Percentiles rank a stretch among this genome's conserved stretches.
Conservation (phyloP, 1,284 basidiomycete genomes). For the Trametes polyzona region DNA sequence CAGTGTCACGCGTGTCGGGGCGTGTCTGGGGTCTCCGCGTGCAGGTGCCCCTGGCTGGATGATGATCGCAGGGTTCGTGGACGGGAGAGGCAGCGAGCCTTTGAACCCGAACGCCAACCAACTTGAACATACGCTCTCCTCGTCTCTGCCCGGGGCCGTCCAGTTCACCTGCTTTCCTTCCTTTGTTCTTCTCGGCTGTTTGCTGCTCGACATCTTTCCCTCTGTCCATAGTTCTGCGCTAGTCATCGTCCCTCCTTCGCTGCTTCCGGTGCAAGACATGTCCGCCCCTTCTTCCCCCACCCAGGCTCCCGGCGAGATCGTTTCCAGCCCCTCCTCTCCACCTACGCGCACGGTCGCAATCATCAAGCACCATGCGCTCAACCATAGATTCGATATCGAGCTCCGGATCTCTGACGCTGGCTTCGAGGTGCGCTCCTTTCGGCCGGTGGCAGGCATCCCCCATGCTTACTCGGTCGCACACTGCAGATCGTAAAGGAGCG, state of each 20-base stretch:
- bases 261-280: constrained; percentile 24
- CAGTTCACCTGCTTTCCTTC: constrained; percentile 23
- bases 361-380: constrained; percentile 75
- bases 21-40: constrained; percentile 10
- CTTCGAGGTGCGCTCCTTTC: constrained; percentile 61
- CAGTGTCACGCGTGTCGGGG: not conserved
- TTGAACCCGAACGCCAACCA: constrained; percentile 19
- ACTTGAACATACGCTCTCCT: constrained; percentile 25
- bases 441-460: not conserved
- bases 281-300: constrained; percentile 29
- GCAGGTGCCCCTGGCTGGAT: not conserved
- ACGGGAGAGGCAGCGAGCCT: not conserved
- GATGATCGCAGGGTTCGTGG: too few relatives aligned
- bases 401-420: constrained; percentile 72
- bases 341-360: constrained; percentile 75
- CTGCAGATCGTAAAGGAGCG: constrained; percentile 79
- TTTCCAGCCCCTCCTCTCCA: constrained; percentile 28
- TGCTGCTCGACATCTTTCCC: not conserved
- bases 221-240: constrained; percentile 4
- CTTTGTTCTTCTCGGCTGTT: not conserved
- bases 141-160: constrained; percentile 16
- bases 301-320: constrained; percentile 23
- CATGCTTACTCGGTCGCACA: not conserved
- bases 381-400: constrained; percentile 75
- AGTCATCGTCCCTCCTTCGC: constrained; percentile 17